Percentiles rank a stretch among this genome's conserved stretches.
Evolutionary conservation across 805 yeast species (phyloP).

Genomic region (Saccharomycopsis olivae): DNA sequence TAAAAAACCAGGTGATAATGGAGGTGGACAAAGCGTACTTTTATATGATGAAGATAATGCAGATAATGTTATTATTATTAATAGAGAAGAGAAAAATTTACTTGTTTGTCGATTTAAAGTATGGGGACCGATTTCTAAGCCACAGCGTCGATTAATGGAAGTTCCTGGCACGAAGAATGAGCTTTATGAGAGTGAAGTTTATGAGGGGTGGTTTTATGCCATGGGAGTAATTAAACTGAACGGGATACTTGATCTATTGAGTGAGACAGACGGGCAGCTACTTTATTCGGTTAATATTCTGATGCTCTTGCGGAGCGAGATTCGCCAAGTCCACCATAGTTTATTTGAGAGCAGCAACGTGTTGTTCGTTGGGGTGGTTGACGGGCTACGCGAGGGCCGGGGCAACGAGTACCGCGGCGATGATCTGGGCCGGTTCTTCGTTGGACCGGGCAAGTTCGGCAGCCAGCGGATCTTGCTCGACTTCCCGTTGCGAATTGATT

Average conservation of each 20-base stretch:
- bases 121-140: slow-evolving; percentile 46
- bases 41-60: slow-evolving; percentile 18
- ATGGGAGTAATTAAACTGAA: slow-evolving; percentile 60
- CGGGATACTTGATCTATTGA: slow-evolving; percentile 49
- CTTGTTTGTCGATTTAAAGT: slow-evolving; percentile 56
- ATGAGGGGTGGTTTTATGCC: slow-evolving; percentile 62
- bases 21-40: slow-evolving; percentile 14
- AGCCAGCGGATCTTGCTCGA: slow-evolving; percentile 39
- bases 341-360: slow-evolving; percentile 49
- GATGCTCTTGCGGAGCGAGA: slow-evolving; percentile 44
- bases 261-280: slow-evolving; percentile 54
- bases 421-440: too few relatives aligned
- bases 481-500: slow-evolving; percentile 56
- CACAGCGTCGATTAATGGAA: slow-evolving; percentile 15
- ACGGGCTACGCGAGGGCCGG: too few relatives aligned
- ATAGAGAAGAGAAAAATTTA: slow-evolving; percentile 29
- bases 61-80: slow-evolving; percentile 16
- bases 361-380: slow-evolving; percentile 46
- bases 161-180: slow-evolving; percentile 9
- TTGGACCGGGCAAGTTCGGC: slow-evolving; percentile 10
- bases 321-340: slow-evolving; percentile 53
- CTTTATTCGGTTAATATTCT: slow-evolving; percentile 50
- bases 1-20: neutral
- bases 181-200: slow-evolving; percentile 14
- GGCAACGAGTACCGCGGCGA: too few relatives aligned